A percentile compares a stretch with the other conserved stretches of the same genome.
Conservation (phyloP, 768 basidiomycete species). For the Sistotremastrum suecicum region DNA sequence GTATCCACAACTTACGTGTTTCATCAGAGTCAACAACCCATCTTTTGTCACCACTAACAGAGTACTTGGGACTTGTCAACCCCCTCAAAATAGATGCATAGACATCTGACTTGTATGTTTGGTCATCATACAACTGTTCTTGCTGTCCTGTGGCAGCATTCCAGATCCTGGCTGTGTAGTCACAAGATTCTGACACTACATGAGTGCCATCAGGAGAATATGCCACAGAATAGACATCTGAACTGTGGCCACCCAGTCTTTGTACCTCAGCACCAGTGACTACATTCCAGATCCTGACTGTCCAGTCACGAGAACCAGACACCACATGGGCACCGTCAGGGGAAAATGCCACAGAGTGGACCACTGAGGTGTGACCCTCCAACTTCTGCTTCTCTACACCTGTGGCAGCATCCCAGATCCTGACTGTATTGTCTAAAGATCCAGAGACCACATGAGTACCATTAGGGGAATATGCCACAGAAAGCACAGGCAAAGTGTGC, state of each 20-base stretch:
- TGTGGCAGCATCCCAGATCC: background rate
- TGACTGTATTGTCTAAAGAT: too few relatives aligned
- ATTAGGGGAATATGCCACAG: background rate
- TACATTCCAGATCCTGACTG: background rate
- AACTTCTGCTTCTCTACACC: too few relatives aligned
- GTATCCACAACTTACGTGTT: too few relatives aligned
- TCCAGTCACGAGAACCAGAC: slow-evolving; percentile 1
- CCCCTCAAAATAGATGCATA: background rate
- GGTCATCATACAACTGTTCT: background rate
- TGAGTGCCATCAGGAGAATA: background rate
- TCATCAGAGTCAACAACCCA: background rate
- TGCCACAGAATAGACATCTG: background rate
- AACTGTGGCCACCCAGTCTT: background rate
- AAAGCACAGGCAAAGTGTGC: background rate
- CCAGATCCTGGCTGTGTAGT: background rate
- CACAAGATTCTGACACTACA: background rate
- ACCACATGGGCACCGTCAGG: slow-evolving; percentile 1
- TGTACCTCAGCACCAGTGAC: background rate
- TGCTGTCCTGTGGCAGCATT: background rate
- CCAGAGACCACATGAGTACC: background rate
- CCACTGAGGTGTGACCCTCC: background rate
- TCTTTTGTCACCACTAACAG: background rate
- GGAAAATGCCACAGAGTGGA: background rate
- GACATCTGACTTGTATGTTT: background rate
- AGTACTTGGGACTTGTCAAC: background rate